Percentiles rank a stretch among this genome's conserved stretches.
Evolutionary conservation across 805 yeast genomes (phyloP).

Genomic region (Hanseniaspora mollemarum): DNA sequence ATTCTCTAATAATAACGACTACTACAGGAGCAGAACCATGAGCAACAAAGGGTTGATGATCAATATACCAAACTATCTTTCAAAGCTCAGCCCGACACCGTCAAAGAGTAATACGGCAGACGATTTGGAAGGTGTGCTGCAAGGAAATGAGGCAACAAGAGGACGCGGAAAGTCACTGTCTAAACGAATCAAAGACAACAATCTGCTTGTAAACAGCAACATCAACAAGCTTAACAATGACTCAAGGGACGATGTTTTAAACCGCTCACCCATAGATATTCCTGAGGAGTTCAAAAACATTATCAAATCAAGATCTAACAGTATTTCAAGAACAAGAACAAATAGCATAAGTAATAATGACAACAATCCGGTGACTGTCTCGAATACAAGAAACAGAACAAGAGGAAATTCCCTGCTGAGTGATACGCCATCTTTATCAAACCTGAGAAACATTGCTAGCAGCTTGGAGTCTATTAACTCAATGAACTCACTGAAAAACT

Average conservation of each 20-base stretch:
- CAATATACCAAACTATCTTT: conserved; percentile 10
- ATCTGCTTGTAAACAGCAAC: conserved; percentile 2
- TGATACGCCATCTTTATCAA: not conserved
- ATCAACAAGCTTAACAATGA: not conserved
- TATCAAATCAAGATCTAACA: conserved; percentile 9
- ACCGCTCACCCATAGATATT: not conserved
- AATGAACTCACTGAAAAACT: conserved; percentile 1
- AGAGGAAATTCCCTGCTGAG: not conserved
- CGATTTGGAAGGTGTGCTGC: not conserved
- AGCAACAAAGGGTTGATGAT: conserved; percentile 13
- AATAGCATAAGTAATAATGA: not conserved
- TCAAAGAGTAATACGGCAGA: not conserved
- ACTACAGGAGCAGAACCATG: not conserved
- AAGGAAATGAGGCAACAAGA: not conserved
- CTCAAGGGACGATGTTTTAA: no score
- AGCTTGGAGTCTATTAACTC: conserved; percentile 10
- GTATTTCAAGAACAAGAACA: conserved; percentile 13
- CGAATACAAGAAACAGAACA: not conserved
- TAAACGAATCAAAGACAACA: conserved; percentile 7
- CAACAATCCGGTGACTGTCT: not conserved
- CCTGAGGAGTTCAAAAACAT: conserved; percentile 11
- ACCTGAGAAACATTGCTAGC: conserved; percentile 3
- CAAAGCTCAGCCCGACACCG: conserved; percentile 11
- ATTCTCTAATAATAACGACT: not conserved
- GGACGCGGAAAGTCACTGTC: conserved; percentile 6